These are phyloP conservation scores for Rhizopogon vesiculosus DNA, from an alignment of 768 basidiomycete genomes.

Conservation along the genomic window DNA sequence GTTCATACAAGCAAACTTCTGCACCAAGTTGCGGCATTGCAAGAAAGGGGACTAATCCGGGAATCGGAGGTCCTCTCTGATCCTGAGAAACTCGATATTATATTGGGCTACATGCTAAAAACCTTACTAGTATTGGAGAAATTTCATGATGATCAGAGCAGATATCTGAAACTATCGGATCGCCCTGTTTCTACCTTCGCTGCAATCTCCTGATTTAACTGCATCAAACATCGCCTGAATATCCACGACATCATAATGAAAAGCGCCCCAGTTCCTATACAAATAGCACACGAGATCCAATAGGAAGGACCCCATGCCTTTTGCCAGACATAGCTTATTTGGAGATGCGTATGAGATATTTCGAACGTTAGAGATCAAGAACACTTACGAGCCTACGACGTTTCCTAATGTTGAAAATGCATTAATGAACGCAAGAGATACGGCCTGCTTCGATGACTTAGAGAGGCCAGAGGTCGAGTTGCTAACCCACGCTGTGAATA, in stretches of 20 bases:
- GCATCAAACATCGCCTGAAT: constrained; percentile 42
- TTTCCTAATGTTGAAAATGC: constrained; percentile 74
- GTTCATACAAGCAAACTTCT: constrained; percentile 33
- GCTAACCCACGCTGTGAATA: constrained; percentile 51
- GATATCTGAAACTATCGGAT: constrained; percentile 40
- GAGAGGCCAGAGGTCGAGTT: constrained; percentile 65
- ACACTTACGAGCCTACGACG: constrained; percentile 71
- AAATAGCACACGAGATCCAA: constrained; percentile 65
- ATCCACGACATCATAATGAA: constrained; percentile 45
- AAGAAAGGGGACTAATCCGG: not conserved
- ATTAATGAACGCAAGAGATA: constrained; percentile 82
- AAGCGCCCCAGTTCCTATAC: constrained; percentile 51
- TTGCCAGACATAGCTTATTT: constrained; percentile 60
- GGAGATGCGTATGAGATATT: constrained; percentile 4
- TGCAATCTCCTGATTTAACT: constrained; percentile 37
- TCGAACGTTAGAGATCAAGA: not conserved
- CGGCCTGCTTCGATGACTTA: constrained; percentile 71
- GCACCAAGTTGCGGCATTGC: constrained; percentile 10
- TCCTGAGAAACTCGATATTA: constrained; percentile 29
- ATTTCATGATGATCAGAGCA: constrained; percentile 29
- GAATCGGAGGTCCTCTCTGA: constrained; percentile 5
- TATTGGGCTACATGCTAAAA: constrained; percentile 31
- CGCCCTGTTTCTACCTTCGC: constrained; percentile 25
- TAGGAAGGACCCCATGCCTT: constrained; percentile 68
- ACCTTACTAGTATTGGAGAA: constrained; percentile 8